Evolutionary conservation across 2,329 filamentous ascomycete species (phyloP).

Genomic region (Aspergillus brunneoviolaceus): DNA sequence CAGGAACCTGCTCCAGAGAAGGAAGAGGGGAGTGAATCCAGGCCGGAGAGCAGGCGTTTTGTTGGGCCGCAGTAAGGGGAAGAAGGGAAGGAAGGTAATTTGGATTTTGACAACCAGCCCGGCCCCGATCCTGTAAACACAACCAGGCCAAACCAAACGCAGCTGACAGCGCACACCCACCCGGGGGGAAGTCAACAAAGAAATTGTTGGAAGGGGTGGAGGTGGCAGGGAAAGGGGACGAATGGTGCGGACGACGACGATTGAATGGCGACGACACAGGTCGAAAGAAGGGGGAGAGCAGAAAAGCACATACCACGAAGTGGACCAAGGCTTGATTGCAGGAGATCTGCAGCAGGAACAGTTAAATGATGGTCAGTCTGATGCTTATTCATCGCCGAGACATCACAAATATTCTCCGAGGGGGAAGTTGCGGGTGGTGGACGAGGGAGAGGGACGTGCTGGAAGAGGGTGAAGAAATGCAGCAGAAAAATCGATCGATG

Average conservation of each 20-base stretch:
- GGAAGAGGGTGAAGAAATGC: constrained; percentile 5
- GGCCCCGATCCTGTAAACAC: neutral
- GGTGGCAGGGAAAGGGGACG: neutral
- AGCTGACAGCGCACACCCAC: neutral
- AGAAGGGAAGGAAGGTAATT: neutral
- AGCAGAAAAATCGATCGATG: neutral
- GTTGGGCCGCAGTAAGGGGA: constrained; percentile 8
- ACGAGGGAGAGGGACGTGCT: neutral
- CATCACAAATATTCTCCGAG: constrained; percentile 12
- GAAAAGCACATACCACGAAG: constrained; percentile 26
- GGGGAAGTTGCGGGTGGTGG: constrained; percentile 15
- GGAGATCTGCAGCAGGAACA: constrained; percentile 25
- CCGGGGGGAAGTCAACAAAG: neutral
- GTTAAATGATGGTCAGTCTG: constrained; percentile 13
- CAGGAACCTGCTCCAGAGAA: neutral
- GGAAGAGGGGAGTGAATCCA: neutral
- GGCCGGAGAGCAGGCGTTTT: neutral
- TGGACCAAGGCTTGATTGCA: constrained; percentile 27
- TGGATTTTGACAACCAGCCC: neutral
- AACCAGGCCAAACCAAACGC: neutral
- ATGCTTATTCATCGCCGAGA: constrained; percentile 27
- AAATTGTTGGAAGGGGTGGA: neutral
- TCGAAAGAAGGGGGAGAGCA: neutral
- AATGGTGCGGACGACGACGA: neutral
- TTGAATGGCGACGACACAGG: neutral